Evolutionary conservation across 2,329 filamentous ascomycete species (phyloP), one percentile per base, ranked within the genome.

Genomic region (Leptosphaerulina australis): DNA sequence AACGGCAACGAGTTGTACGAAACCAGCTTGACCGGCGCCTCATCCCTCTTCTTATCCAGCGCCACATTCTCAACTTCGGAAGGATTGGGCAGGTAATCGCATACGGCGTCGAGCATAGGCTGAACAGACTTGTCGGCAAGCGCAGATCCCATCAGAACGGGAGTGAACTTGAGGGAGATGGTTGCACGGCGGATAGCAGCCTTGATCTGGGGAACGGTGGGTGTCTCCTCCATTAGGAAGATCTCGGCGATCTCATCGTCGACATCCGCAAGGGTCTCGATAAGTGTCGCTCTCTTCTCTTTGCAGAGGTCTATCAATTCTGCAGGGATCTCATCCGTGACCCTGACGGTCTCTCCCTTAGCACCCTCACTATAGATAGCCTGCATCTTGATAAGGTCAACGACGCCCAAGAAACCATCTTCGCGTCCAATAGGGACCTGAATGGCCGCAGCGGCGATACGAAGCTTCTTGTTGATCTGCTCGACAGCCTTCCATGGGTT

Each of bases 401-500:
- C 87, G 3, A 99, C 90, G 58, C 94, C 94, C 72, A 90, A 82
- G 72, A 97, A 97, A 57, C 88, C 86, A 71, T 97, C 91, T 75
- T 99, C 94, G 20, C 85, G 80, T 51, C 94, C 94, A 63, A 99
- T 97, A 8, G 94, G 94, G 18, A 99, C 86, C 76, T 99, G 94
- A 33, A 99, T 83, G 14, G 94, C 94, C 10, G 94, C 94, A 25
- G 94, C 94, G 24, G 90, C 87, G 44, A 97, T 88, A 77, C 92
- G 92, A 56, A 99, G 84, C 78, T 99, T 99, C 66, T 87, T 84
- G 78, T 96, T 97, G 81, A 99, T 97, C 77, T 97, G 92, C 30
- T 99, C 93, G 49, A 99, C 86, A 7, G 91, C 92, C 77, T 96
- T 97, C 85, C 92, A 99, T 7, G 94, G 94, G 72, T 99, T 97